Conservation (phyloP, 768 basidiomycete genomes). For the Suillus tomentosus region DNA sequence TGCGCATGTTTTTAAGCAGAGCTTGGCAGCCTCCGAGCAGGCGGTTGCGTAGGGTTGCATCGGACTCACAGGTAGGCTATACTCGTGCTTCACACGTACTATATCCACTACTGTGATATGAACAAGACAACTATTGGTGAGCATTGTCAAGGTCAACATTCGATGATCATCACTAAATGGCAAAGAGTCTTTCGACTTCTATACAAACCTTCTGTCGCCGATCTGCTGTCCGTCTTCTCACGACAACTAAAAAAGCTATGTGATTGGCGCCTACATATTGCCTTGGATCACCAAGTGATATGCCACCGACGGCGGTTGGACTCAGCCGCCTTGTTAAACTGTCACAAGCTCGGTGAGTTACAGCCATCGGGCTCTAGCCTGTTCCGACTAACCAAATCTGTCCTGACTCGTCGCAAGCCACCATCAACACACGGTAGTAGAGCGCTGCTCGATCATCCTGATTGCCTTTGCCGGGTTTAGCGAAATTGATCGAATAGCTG, state of each 20-base stretch:
- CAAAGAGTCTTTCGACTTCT: background rate
- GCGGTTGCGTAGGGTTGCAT: background rate
- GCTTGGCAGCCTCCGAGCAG: too few species aligned
- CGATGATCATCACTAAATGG: background rate
- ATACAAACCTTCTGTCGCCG: background rate
- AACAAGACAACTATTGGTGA: background rate
- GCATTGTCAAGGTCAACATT: too few species aligned
- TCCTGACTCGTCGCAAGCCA: background rate
- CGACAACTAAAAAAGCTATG: slow-evolving; percentile 1
- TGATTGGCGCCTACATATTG: background rate
- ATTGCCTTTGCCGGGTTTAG: background rate
- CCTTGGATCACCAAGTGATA: background rate
- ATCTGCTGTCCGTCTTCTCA: background rate
- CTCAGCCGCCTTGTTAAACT: background rate
- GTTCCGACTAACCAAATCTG: background rate
- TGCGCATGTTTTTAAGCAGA: background rate
- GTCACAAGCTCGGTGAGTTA: background rate
- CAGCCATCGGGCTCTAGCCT: background rate
- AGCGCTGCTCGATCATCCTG: background rate
- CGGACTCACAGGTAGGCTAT: background rate
- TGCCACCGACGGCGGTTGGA: background rate
- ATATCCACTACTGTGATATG: background rate
- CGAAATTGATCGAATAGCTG: background rate
- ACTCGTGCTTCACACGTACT: background rate
- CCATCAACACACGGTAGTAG: background rate